Evolutionary conservation across 495 filamentous ascomycete genomes (phyloP), one percentile per base, ranked within the genome.

Genomic region (Penicillium bovifimosum): DNA sequence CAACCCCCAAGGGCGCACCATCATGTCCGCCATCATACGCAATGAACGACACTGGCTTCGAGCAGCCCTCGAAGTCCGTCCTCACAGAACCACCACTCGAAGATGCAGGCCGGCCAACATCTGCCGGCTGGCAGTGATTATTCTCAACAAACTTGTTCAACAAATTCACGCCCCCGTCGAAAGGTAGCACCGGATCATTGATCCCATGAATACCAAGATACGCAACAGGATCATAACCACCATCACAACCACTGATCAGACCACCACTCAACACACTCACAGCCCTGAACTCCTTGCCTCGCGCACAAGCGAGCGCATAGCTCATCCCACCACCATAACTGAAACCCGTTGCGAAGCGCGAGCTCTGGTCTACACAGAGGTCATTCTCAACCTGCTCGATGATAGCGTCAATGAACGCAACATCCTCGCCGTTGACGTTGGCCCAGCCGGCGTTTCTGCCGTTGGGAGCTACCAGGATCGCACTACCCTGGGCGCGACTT

Each of bases 251-350:
- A 47, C 69, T 73, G 40, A 76, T 63, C 45, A 57, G 48, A 11
- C 55, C 66, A 8, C 72, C 76, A 1, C 73, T 76, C 17, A 78
- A 41, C 0, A 69, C 72, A 13, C 70, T 71, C 1, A 79, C 68
- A 13, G 72, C 76, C 13, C 69, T 71, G 53, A 77, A 67, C 29
- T 58, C 59, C 29, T 69, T 64, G 1, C 67, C 59, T 1, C 66
- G 65, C 0, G 73, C 57, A 41, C 76, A 79, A 7, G 76, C 75
- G 11, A 79, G 46, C 5, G 68, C 55, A 46, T 66, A 77, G 11
- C 70, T 74, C 75, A 78, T 78, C 29, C 65, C 69, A n/a, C 64
- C 76, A 26, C 76, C 76, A 59, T 72, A 79, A 57, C 68, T 72
- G 62, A 75, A 79, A 10, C 76, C 76, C 5, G 68, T 74, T 1